Evolutionary conservation across 1,139 yeast genomes (phyloP).

Genomic region (Yamadazyma dushanensis): DNA sequence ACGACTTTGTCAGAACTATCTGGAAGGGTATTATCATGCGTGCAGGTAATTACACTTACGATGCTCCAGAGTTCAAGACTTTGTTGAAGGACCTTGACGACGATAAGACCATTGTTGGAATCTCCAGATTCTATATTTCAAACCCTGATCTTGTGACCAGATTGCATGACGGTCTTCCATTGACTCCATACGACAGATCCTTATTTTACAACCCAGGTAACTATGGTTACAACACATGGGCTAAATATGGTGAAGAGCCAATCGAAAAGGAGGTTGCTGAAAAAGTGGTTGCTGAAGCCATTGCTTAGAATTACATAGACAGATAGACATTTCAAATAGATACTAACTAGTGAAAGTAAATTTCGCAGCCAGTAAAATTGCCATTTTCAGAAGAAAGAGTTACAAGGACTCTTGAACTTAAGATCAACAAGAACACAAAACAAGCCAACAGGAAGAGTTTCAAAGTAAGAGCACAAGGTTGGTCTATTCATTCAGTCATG

Average conservation of each 20-base stretch:
- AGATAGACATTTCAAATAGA: too few relatives aligned
- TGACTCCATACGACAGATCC: conserved; percentile 22
- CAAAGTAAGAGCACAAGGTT: too few relatives aligned
- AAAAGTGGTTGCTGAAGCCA: not conserved
- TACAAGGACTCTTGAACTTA: too few relatives aligned
- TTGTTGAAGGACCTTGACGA: conserved; percentile 27
- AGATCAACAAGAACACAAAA: too few relatives aligned
- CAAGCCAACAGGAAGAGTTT: too few relatives aligned
- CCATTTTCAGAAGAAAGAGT: too few relatives aligned
- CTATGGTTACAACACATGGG: conserved; percentile 29
- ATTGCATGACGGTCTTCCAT: conserved; percentile 32
- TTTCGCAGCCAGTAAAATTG: too few relatives aligned
- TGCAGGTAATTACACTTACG: conserved; percentile 44
- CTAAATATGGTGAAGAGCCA: conserved; percentile 8
- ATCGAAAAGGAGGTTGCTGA: not conserved
- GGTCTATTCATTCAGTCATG: too few relatives aligned
- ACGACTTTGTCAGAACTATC: conserved; percentile 18
- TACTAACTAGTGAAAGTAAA: too few relatives aligned
- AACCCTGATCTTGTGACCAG: conserved; percentile 54
- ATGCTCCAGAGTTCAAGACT: conserved; percentile 17
- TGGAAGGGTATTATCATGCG: conserved; percentile 27
- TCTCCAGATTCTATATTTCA: conserved; percentile 48
- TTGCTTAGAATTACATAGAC: too few relatives aligned
- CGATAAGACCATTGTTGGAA: conserved; percentile 31
- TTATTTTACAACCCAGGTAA: conserved; percentile 23